Base-by-base conservation (phyloP, 495 filamentous ascomycete genomes). In the Aspergillus cristatus region DNA sequence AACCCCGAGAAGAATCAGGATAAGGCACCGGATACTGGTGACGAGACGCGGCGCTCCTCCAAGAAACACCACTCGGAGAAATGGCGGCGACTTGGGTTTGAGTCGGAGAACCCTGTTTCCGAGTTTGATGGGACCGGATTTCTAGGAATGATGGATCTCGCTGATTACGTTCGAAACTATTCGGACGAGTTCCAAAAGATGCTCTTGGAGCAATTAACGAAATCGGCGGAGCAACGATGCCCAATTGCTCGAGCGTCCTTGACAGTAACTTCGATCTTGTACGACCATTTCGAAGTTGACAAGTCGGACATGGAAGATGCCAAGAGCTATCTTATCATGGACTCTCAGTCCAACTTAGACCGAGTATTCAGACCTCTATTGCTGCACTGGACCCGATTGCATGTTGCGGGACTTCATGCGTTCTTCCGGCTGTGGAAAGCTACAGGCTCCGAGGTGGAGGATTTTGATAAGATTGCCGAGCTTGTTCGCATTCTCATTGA, bases 111-210 rank as follows among this genome's bases (percentile, higher is more conserved):
- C 40, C 91, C 91, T 7, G 79, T 79, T 0, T 61, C 68, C 44
- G 91, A 97, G 47, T 97, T 99, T 58, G 78, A 87, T 2, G 70
- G 76, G 16, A 79, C 81, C 13, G 91, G 91, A 1, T 97, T 90
- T 54, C 60, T 99, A 29, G 91, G 93, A 14, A 86, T 99, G 79
- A 94, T 97, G 87, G 91, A 99, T 57, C 54, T 97, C 50, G 88
- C 86, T 6, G 88, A 97, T 58, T 99, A 84, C 56, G 84, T 94
- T 34, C 72, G 81, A 46, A 93, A 84, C 51, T 78, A 93, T 45
- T 86, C 94, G 51, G 87, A 96, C 54, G 77, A 78, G 24, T 97
- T 91, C 47, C 90, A 94, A 50, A 94, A 90, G 59, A 62, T 89
- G 45, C 70, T 99, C 25, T 65, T 95, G 16, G 91, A 99, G 58